phyloP scores from a whole-genome alignment of 192 early-diverging fungal genomes.

The Backusella tuberculispora region DNA sequence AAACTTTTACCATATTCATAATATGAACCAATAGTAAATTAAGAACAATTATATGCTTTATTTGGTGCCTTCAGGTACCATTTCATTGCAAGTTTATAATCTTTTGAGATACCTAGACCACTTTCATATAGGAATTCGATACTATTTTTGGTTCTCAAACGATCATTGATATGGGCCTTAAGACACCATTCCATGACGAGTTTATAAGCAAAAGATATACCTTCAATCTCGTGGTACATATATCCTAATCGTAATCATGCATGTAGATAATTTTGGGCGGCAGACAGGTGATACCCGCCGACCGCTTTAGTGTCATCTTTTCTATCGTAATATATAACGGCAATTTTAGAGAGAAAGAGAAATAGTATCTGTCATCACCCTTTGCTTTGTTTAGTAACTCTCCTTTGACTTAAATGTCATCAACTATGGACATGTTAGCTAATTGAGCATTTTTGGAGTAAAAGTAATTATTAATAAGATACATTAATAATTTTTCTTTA shows the following conservation, averaged over 20 bases:
- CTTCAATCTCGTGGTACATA: background rate
- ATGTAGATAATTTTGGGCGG: background rate
- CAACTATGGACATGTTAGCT: background rate
- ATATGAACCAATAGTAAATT: no score
- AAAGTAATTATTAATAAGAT: no score
- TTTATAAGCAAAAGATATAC: background rate
- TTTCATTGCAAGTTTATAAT: background rate
- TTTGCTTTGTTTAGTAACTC: background rate
- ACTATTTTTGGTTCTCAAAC: background rate
- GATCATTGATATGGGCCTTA: background rate
- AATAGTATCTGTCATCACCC: background rate
- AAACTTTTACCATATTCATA: no score
- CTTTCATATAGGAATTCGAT: background rate
- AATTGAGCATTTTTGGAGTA: no score
- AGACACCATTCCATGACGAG: background rate
- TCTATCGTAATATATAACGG: background rate
- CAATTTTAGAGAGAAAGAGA: background rate
- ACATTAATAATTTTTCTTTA: no score
- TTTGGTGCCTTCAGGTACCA: background rate
- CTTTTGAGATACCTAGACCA: background rate
- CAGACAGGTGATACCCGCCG: background rate
- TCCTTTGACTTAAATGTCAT: background rate
- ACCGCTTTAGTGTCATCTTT: background rate
- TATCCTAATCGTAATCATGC: background rate
- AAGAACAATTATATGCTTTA: no score